Base-by-base conservation (phyloP, 2,329 filamentous ascomycete species). In the Epichloe sibirici region DNA sequence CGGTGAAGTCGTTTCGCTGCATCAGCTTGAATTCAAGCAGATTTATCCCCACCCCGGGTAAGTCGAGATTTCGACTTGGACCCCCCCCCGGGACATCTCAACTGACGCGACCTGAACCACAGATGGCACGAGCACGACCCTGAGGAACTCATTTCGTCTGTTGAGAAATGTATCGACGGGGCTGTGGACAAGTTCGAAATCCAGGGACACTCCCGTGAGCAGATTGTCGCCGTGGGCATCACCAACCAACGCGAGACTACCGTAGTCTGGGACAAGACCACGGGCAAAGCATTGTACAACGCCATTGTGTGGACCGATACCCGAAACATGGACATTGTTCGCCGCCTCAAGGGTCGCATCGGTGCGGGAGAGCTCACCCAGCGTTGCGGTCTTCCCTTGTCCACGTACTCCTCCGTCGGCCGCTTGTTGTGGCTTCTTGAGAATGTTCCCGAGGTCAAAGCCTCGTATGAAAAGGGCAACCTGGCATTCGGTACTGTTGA, bases 71-170 rank as follows among this genome's bases (percentile, higher is more conserved):
- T 2, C 6, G 2, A 9, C 21, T 34, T 3, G 8, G 3, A 4
- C 31, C 21, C 3, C 71, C 76, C 9, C 17, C 4, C n/a, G 23
- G 11, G 8, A 9, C 23, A 40, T 8, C 21, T 52, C 40, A 52
- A 52, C 48, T 45, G 11, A 48, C 50, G 12, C 52, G 35, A 65
- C 11, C 31, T n/a, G n/a, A 8, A 8, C 25, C 12, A 23, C 35
- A 90, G 86, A 65, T 91, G 86, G 87, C 86, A 91, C 68, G 88
- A 93, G 68, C 87, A 91, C 66, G 85, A 91, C 61, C 86, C 87
- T 9, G 74, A 81, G 55, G 86, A 90, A 69, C 76, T 93, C 55
- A 69, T 90, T 38, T 72, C 74, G 50, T 86, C 86, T 1, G 86
- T 90, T 25, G 78, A 86, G 62, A 74, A 76, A 58, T 93, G 88